Evolutionary conservation across 2,329 filamentous ascomycete species (phyloP).

Genomic region (Teratosphaeria viscida): DNA sequence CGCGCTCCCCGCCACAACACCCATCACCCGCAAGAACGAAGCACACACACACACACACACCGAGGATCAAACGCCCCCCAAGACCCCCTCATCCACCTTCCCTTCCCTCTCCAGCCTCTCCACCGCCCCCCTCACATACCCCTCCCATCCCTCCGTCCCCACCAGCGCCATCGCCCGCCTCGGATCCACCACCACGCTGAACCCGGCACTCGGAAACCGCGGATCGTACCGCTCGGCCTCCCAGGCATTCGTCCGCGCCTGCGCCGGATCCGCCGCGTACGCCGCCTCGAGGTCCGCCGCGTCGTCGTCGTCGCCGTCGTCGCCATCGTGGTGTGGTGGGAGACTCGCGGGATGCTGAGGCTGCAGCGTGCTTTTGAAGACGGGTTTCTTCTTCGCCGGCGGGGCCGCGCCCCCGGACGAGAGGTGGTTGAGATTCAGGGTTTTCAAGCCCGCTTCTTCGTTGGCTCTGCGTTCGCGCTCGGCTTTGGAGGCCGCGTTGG

Average conservation of each 20-base stretch:
- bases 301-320: not conserved
- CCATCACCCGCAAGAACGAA: too few species aligned
- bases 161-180: not conserved
- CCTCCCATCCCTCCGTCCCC: not conserved
- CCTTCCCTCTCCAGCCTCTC: not conserved
- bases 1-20: too few species aligned
- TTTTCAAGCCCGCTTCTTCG: conserved; percentile 51
- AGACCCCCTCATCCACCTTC: not conserved
- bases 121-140: not conserved
- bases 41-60: too few species aligned
- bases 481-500: conserved; percentile 53
- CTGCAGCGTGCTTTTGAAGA: conserved; percentile 21
- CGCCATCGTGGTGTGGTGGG: not conserved
- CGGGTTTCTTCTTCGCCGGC: conserved; percentile 21
- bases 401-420: not conserved
- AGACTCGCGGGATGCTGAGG: conserved; percentile 12
- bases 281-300: not conserved
- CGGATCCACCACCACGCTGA: not conserved
- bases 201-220: conserved; percentile 2
- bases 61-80: not conserved
- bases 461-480: conserved; percentile 48
- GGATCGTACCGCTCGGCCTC: not conserved
- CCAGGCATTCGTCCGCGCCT: not conserved
- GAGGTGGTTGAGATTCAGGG: conserved; percentile 33
- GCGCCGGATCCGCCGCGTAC: not conserved